Percentiles rank a stretch among this genome's conserved stretches.
Evolutionary conservation across 805 yeast species (phyloP).

Genomic region (Barnettozyma californica): DNA sequence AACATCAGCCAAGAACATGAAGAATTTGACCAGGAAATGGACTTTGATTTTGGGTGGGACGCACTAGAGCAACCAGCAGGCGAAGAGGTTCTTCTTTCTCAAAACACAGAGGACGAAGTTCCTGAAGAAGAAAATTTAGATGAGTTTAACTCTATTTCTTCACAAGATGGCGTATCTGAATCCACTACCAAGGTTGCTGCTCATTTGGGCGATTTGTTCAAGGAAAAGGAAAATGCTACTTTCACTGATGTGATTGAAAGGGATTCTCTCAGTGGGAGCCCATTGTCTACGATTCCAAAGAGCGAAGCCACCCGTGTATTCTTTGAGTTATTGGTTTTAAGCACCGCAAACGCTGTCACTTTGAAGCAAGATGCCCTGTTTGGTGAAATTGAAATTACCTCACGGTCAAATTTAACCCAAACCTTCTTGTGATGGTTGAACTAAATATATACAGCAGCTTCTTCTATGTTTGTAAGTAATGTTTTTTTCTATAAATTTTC

Average conservation of each 20-base stretch:
- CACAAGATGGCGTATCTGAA: slow-evolving; percentile 34
- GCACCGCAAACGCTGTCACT: slow-evolving; percentile 65
- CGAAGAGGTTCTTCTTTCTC: slow-evolving; percentile 10
- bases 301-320: slow-evolving; percentile 67
- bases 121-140: slow-evolving; percentile 22
- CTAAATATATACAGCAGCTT: neutral
- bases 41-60: slow-evolving; percentile 34
- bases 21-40: slow-evolving; percentile 14
- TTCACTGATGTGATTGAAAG: slow-evolving; percentile 37
- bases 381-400: slow-evolving; percentile 36
- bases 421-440: slow-evolving; percentile 4
- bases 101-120: slow-evolving; percentile 21
- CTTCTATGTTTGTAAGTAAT: neutral
- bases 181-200: slow-evolving; percentile 52
- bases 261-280: slow-evolving; percentile 14
- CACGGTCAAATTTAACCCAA: slow-evolving; percentile 7
- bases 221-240: slow-evolving; percentile 16
- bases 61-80: slow-evolving; percentile 22
- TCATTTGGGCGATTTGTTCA: slow-evolving; percentile 34
- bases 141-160: slow-evolving; percentile 9
- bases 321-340: slow-evolving; percentile 77
- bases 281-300: slow-evolving; percentile 36
- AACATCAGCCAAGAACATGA: neutral
- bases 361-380: slow-evolving; percentile 57
- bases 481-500: no score